phyloP scores from a whole-genome alignment of 208 protist genomes.

The Angomonas deanei region DNA sequence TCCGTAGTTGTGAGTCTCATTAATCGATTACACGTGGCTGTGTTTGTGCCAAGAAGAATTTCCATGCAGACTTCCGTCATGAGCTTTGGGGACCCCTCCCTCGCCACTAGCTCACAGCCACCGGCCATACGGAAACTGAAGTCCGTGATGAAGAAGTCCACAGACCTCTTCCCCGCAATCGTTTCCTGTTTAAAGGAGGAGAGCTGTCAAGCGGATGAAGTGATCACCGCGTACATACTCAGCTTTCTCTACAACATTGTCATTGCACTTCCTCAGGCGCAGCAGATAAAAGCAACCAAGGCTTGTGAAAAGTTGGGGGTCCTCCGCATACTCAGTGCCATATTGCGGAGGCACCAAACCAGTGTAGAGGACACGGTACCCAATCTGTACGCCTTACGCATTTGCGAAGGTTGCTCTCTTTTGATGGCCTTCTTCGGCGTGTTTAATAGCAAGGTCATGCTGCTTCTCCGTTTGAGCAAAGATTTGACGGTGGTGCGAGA shows the following conservation, averaged over 20 bases:
- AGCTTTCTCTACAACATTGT: constrained; percentile 74
- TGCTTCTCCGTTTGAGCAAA: background rate
- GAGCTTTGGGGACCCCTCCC: background rate
- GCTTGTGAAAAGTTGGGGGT: constrained; percentile 47
- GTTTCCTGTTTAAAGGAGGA: constrained; percentile 30
- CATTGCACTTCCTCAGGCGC: constrained; percentile 15
- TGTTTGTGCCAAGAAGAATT: background rate
- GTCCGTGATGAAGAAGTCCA: constrained; percentile 41
- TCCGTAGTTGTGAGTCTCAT: background rate
- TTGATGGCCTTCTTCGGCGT: background rate
- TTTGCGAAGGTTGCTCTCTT: background rate
- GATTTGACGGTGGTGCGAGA: background rate
- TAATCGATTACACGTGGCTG: background rate
- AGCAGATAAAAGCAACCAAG: constrained; percentile 27
- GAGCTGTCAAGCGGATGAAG: constrained; percentile 19
- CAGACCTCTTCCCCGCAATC: constrained; percentile 41
- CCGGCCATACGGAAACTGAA: background rate
- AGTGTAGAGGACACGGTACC: background rate
- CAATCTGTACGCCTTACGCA: background rate
- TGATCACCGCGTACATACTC: constrained; percentile 15
- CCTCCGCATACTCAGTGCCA: constrained; percentile 14
- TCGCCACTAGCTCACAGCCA: background rate
- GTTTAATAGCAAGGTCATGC: background rate
- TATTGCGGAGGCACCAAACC: constrained; percentile 1
- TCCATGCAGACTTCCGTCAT: background rate